Evolutionary conservation across 805 yeast species (phyloP).

Genomic region (Yamadazyma olivae): DNA sequence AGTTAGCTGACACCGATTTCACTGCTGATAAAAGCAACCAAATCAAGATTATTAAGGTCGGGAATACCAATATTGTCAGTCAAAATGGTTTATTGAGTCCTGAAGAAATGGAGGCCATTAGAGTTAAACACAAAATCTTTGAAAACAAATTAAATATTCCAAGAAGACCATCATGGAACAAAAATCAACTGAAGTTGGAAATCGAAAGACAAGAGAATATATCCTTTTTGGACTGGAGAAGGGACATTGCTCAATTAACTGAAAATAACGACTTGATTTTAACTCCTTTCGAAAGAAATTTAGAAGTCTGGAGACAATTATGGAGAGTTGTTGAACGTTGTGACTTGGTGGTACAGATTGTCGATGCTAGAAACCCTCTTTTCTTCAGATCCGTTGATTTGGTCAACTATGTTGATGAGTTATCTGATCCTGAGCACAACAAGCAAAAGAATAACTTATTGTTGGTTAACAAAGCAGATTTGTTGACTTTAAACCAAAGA

Average conservation of each 20-base stretch:
- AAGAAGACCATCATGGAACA: conserved; percentile 86
- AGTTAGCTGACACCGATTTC: conserved; percentile 92
- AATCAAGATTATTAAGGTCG: conserved; percentile 79
- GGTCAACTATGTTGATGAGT: conserved; percentile 76
- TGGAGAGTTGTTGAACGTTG: conserved; percentile 98
- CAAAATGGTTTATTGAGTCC: conserved; percentile 52
- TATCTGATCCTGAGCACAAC: conserved; percentile 49
- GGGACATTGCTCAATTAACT: conserved; percentile 80
- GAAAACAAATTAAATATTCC: conserved; percentile 81
- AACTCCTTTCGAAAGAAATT: conserved; percentile 95
- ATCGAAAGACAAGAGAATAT: conserved; percentile 85
- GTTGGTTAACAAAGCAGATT: conserved; percentile 91
- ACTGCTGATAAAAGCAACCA: conserved; percentile 84
- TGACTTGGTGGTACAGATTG: conserved; percentile 92
- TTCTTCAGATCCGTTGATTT: conserved; percentile 85
- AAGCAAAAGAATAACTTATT: conserved; percentile 69
- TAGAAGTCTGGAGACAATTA: conserved; percentile 97
- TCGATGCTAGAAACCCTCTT: conserved; percentile 93
- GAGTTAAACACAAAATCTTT: conserved; percentile 62
- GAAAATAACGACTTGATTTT: conserved; percentile 80
- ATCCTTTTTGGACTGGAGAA: conserved; percentile 91
- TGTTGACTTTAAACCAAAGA: conserved; percentile 75
- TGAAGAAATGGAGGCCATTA: conserved; percentile 62
- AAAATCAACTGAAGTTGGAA: conserved; percentile 65
- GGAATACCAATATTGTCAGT: conserved; percentile 42